Base-by-base conservation (phyloP, 345 rosid genomes). In the Hibiscus syriacus region DNA sequence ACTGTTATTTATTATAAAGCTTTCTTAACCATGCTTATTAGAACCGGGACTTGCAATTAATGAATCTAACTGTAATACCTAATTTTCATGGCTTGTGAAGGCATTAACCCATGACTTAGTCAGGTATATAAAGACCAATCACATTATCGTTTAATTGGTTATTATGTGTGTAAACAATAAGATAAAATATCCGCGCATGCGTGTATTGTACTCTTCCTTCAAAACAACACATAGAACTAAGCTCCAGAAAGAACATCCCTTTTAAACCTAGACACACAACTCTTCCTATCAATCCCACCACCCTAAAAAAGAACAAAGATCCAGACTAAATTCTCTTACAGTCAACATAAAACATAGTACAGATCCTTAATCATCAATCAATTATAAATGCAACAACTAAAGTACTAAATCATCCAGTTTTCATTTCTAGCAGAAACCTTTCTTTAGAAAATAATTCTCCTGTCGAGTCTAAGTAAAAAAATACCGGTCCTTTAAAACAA, bases 321-420 rank as follows among this genome's bases (percentile, higher is more conserved):
- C n/a, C 17, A 20, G 65, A 60, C 19, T 38, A 60, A 1, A 32
- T 20, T 11, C 17, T 60, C 17, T 20, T 60, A 20, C n/a, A 12
- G 48, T 60, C 46, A 60, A 48, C 46, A 60, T 39, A 36, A 17
- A 38, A 60, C 49, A 60, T 38, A 12, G 29, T 38, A 20, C 26
- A 34, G 65, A 60, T 2, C 46, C 38, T 36, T 36, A 36, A 36
- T 20, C 29, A 38, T 60, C 29, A 60, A 60, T 20, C 39, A 20
- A 60, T 36, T 25, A 36, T 38, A 38, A 60, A 59, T 5, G 19
- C n/a, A 60, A 36, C 11, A 17, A 58, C 23, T 3, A 22, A 38
- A 38, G 65, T 12, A 60, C 29, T 60, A 60, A 36, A 60, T 60
- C 29, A 6, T 60, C 65, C 65, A 60, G 49, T 27, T 36, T 36